Conservation (phyloP, 2,329 filamentous ascomycete genomes). For the Cytospora mali region DNA sequence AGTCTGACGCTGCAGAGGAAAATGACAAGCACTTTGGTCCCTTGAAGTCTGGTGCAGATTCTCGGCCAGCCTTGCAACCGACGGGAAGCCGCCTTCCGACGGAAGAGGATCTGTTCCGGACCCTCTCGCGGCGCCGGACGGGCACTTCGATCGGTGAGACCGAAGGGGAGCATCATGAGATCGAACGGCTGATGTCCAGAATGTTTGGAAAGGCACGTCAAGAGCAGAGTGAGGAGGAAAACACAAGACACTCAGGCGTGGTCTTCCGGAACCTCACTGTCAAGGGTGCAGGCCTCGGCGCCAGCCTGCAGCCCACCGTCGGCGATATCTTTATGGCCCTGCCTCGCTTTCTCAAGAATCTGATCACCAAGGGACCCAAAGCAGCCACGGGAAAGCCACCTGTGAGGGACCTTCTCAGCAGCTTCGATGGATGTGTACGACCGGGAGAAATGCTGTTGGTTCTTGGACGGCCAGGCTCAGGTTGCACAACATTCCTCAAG, state of each 20-base stretch:
- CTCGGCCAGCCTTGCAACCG: conserved; percentile 3
- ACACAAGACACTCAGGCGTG: conserved; percentile 69
- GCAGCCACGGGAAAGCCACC: conserved; percentile 50
- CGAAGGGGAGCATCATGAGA: conserved; percentile 51
- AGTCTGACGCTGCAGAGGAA: conserved; percentile 5
- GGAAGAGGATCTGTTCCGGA: conserved; percentile 56
- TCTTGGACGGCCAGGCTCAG: conserved; percentile 27
- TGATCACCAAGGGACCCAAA: conserved; percentile 34
- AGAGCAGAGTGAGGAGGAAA: conserved; percentile 68
- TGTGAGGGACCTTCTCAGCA: conserved; percentile 65
- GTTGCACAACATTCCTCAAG: conserved; percentile 14
- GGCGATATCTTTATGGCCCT: conserved; percentile 40
- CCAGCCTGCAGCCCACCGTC: conserved; percentile 52
- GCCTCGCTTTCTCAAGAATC: conserved; percentile 32
- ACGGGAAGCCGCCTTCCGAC: conserved; percentile 32
- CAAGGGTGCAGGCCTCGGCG: conserved; percentile 68
- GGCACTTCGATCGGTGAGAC: conserved; percentile 35
- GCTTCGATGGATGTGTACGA: conserved; percentile 15
- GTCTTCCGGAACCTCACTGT: conserved; percentile 72
- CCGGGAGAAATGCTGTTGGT: conserved; percentile 18
- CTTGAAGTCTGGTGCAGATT: conserved; percentile 4
- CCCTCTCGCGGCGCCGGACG: conserved; percentile 52
- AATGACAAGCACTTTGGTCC: neutral
- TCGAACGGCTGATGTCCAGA: conserved; percentile 65
- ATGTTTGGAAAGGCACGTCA: conserved; percentile 71